phyloP scores from a whole-genome alignment of 1,284 basidiomycete genomes.

The Coniophora puteana region DNA sequence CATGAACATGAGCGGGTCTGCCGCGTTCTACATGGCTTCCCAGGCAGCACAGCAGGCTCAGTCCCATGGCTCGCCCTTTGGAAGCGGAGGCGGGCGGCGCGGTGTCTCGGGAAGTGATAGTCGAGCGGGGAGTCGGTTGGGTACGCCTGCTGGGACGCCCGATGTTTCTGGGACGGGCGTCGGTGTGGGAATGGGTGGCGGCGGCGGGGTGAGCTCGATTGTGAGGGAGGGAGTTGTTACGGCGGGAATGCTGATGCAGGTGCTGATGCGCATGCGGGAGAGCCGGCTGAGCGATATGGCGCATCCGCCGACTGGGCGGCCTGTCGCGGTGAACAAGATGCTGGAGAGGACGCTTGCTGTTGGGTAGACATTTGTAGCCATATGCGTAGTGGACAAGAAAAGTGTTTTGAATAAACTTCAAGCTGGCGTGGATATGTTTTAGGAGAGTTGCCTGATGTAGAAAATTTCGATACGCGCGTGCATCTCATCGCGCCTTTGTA shows the following conservation, averaged over 20 bases:
- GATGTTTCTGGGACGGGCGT: constrained; percentile 12
- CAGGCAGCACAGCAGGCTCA: constrained; percentile 5
- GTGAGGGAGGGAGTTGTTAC: constrained; percentile 49
- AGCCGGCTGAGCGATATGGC: constrained; percentile 56
- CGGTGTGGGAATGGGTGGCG: constrained; percentile 23
- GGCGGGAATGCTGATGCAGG: constrained; percentile 45
- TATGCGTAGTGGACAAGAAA: too few relatives aligned
- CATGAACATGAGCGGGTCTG: too few relatives aligned
- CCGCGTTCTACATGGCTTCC: too few relatives aligned
- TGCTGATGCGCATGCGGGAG: constrained; percentile 70
- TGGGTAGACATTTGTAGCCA: too few relatives aligned
- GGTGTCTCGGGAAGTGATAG: constrained; percentile 19
- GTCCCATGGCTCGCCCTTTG: constrained; percentile 8
- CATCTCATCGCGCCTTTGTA: too few relatives aligned
- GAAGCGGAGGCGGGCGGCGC: constrained; percentile 17
- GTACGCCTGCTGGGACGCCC: constrained; percentile 16
- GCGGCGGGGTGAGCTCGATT: constrained; percentile 14
- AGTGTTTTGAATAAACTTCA: too few relatives aligned
- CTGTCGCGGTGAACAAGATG: constrained; percentile 59
- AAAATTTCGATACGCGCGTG: too few relatives aligned
- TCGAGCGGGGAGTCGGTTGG: constrained; percentile 18
- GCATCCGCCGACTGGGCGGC: constrained; percentile 45
- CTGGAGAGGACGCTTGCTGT: constrained; percentile 65
- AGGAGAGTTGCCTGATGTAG: too few relatives aligned
- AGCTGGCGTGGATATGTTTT: too few relatives aligned